Evolutionary conservation across 2,329 filamentous ascomycete species (phyloP).

Genomic region (Aspergillus sp.): DNA sequence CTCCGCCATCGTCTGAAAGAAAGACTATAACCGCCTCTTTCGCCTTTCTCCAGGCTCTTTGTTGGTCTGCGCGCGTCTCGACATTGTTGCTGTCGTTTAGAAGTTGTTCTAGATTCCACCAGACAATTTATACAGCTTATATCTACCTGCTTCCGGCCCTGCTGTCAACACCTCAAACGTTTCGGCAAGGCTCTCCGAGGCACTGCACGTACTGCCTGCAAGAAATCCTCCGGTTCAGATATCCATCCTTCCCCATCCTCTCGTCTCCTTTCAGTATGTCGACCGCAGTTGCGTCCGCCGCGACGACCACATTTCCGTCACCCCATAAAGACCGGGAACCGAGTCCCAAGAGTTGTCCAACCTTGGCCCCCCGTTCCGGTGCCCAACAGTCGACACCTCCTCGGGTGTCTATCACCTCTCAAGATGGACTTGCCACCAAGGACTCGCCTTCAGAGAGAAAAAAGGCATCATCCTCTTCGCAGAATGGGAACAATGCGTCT

Average conservation of each 20-base stretch:
- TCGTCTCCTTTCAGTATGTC: constrained; percentile 30
- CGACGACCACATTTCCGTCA: constrained; percentile 36
- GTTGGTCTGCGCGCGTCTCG: constrained; percentile 9
- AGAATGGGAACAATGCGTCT: constrained; percentile 45
- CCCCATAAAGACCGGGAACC: constrained; percentile 37
- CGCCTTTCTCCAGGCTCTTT: not conserved
- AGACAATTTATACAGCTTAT: not conserved
- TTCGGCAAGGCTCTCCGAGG: not conserved
- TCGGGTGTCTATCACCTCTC: constrained; percentile 22
- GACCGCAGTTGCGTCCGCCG: constrained; percentile 41
- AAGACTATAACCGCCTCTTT: constrained; percentile 12
- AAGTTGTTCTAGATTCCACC: not conserved
- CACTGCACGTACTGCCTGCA: not conserved
- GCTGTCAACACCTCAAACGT: no score
- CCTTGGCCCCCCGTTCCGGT: constrained; percentile 31
- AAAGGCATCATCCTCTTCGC: constrained; percentile 36
- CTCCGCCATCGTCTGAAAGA: constrained; percentile 1
- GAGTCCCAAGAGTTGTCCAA: constrained; percentile 38
- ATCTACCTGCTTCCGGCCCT: not conserved
- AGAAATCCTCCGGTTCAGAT: not conserved
- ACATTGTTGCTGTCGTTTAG: not conserved
- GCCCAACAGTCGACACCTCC: constrained; percentile 25
- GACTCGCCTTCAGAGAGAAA: constrained; percentile 30
- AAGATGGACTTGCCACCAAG: constrained; percentile 27
- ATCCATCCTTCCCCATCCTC: not conserved